phyloP scores from a whole-genome alignment of 164 flowering plant species.

The Vitis vinifera region DNA sequence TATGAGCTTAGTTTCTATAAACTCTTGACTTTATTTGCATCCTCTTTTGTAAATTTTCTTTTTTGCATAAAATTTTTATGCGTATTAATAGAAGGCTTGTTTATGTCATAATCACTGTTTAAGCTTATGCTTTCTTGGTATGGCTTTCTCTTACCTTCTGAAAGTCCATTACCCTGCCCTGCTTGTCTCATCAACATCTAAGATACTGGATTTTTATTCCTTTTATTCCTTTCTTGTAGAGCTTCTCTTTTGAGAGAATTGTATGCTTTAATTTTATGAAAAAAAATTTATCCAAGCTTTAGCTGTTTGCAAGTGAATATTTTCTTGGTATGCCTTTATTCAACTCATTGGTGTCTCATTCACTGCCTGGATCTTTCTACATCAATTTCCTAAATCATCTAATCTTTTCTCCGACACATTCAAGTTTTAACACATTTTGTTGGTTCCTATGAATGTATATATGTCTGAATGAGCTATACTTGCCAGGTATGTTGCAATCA shows the following conservation, averaged over 20 bases:
- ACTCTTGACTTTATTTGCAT: no score
- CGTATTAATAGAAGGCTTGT: no score
- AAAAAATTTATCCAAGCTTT: neutral
- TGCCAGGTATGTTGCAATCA: slow-evolving; percentile 27
- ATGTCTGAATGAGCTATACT: slow-evolving; percentile 3
- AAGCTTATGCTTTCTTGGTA: no score
- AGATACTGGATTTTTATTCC: no score
- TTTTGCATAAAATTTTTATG: no score
- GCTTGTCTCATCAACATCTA: no score
- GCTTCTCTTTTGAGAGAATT: no score
- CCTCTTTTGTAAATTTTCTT: no score
- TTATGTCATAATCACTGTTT: no score
- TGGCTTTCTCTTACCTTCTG: no score
- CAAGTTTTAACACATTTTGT: neutral
- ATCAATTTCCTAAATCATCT: neutral
- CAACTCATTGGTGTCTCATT: neutral
- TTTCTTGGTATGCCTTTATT: neutral
- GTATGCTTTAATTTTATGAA: neutral
- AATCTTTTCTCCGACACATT: neutral
- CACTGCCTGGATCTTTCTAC: neutral
- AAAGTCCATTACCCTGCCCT: no score
- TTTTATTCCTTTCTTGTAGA: no score
- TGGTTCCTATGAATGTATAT: neutral
- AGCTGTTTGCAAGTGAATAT: neutral
- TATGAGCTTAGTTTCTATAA: neutral